phyloP scores from a whole-genome alignment of 768 basidiomycete species.

The Boletus reticuloceps region DNA sequence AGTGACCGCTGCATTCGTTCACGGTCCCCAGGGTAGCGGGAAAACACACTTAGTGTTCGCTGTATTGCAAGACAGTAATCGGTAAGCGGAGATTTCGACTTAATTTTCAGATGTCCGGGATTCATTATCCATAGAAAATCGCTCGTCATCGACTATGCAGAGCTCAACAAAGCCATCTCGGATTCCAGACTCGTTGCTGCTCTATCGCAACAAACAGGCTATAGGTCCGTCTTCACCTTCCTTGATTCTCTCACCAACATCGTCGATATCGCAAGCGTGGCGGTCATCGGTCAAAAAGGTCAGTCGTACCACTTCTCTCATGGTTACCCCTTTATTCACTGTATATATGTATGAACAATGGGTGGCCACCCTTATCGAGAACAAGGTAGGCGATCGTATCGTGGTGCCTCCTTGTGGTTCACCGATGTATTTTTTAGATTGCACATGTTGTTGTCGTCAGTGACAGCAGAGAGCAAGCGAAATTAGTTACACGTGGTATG shows the following conservation, averaged over 20 bases:
- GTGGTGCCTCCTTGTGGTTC: neutral
- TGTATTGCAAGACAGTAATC: slow-evolving; percentile 50
- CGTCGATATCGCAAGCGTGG: slow-evolving; percentile 89
- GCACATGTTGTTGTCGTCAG: slow-evolving; percentile 92
- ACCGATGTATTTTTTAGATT: slow-evolving; percentile 44
- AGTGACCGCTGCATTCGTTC: slow-evolving; percentile 77
- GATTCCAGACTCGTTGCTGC: slow-evolving; percentile 65
- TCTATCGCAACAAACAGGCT: slow-evolving; percentile 82
- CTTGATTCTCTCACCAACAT: slow-evolving; percentile 76
- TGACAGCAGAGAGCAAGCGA: slow-evolving; percentile 86
- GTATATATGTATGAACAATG: slow-evolving; percentile 51
- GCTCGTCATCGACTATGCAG: slow-evolving; percentile 81
- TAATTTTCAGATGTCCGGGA: neutral
- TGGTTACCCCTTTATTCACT: neutral
- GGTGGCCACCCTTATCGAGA: slow-evolving; percentile 81
- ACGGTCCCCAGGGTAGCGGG: slow-evolving; percentile 83
- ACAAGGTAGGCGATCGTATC: slow-evolving; percentile 48
- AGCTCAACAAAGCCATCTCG: slow-evolving; percentile 64
- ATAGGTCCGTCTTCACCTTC: slow-evolving; percentile 87
- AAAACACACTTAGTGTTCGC: slow-evolving; percentile 59
- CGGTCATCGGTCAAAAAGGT: slow-evolving; percentile 96
- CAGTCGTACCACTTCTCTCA: neutral
- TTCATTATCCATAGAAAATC: slow-evolving; percentile 46
- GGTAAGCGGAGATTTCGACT: slow-evolving; percentile 35
- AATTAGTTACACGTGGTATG: slow-evolving; percentile 77